Conservation (phyloP, 2,329 filamentous ascomycete genomes). For the Cylindrodendrum hubeiense region DNA sequence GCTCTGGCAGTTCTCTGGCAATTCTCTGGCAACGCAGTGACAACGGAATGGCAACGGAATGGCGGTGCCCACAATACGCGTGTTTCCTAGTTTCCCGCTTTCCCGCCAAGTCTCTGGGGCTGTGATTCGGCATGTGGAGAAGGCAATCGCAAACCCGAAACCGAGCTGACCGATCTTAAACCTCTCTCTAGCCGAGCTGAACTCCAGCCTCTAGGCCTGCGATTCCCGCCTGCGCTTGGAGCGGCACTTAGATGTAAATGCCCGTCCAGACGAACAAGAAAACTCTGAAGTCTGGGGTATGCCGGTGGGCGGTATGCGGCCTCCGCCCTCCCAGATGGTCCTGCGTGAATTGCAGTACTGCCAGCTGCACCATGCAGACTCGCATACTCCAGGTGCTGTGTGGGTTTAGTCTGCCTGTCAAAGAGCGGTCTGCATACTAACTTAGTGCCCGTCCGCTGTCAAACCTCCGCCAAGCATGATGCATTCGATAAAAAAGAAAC, state of each 20-base stretch:
- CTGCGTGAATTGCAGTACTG: constrained; percentile 22
- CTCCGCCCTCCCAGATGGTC: constrained; percentile 28
- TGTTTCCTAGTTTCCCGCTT: neutral
- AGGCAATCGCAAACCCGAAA: constrained; percentile 12
- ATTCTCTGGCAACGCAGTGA: neutral
- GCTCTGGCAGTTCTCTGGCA: neutral
- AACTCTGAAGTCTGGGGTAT: constrained; percentile 26
- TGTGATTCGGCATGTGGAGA: constrained; percentile 24
- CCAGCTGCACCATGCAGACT: constrained; percentile 35
- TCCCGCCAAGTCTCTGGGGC: constrained; percentile 18
- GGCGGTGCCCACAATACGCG: constrained; percentile 1
- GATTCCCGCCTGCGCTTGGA: constrained; percentile 30
- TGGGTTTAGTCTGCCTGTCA: constrained; percentile 34
- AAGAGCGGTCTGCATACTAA: constrained; percentile 45
- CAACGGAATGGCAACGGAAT: too few species aligned
- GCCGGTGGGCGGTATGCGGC: constrained; percentile 20
- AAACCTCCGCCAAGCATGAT: constrained; percentile 18
- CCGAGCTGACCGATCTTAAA: neutral
- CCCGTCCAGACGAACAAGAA: constrained; percentile 4
- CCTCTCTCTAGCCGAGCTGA: constrained; percentile 8
- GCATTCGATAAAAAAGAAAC: neutral
- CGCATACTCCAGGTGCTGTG: constrained; percentile 33
- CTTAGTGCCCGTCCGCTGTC: constrained; percentile 29
- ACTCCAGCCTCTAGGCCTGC: constrained; percentile 24
- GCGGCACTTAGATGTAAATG: constrained; percentile 26